These are phyloP conservation scores for Diaporthe citri DNA, from an alignment of 2,329 filamentous ascomycete species.

Conservation along the genomic window DNA sequence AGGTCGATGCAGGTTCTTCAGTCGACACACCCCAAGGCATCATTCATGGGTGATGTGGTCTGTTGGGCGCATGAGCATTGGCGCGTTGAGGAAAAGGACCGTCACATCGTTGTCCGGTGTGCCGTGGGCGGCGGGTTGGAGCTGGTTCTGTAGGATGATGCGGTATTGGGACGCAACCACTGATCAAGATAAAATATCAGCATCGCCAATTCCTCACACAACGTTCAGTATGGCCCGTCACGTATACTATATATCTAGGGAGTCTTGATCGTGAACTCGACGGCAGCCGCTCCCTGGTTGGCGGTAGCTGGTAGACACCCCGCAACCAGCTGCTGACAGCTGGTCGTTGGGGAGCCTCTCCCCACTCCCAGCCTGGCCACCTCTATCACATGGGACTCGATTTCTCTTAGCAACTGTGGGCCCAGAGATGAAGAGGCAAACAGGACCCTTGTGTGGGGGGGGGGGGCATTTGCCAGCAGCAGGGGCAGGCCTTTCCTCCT, in stretches of 20 bases:
- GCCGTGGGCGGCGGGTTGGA: background rate
- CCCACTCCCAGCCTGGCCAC: background rate
- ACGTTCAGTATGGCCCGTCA: background rate
- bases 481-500: slow-evolving; percentile 19
- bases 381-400: slow-evolving; percentile 24
- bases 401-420: background rate
- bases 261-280: too few relatives aligned
- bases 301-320: background rate
- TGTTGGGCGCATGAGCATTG: background rate
- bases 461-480: background rate
- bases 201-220: background rate
- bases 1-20: background rate
- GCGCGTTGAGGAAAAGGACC: background rate
- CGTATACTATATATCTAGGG: background rate
- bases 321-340: background rate
- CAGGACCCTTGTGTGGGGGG: slow-evolving; percentile 26
- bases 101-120: background rate
- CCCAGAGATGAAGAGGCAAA: background rate
- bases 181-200: background rate
- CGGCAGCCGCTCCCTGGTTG: too few relatives aligned
- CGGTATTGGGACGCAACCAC: background rate
- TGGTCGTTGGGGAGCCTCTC: background rate
- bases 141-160: background rate
- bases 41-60: background rate
- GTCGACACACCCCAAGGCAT: background rate